Evolutionary conservation across 208 protist species (phyloP).

Genomic region (Trypanosomatidae sp.): DNA sequence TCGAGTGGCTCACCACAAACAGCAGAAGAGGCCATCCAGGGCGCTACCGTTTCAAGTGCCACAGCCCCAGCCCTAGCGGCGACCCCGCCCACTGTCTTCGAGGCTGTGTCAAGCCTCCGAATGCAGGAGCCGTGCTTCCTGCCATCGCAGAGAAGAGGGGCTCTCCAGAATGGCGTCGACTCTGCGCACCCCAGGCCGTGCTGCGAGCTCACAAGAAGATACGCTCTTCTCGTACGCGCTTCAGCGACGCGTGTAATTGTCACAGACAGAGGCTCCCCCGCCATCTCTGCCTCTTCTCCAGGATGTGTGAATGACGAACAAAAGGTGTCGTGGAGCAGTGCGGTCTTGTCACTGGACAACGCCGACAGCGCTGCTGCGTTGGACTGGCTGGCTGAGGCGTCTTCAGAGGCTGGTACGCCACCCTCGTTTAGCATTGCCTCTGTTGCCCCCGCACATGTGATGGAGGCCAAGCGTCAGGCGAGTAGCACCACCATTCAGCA

Average conservation of each 20-base stretch:
- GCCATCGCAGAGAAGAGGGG: background rate
- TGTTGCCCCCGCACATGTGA: background rate
- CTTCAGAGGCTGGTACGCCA: background rate
- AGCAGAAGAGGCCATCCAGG: background rate
- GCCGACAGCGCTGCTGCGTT: constrained; percentile 9
- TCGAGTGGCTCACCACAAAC: background rate
- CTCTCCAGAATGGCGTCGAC: background rate
- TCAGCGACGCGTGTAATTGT: background rate
- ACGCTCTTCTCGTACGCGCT: background rate
- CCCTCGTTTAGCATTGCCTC: background rate
- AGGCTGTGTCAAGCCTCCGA: constrained; percentile 9
- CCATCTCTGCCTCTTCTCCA: background rate
- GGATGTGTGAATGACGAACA: no score
- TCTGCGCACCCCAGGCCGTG: no score
- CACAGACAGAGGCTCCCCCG: background rate
- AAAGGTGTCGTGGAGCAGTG: constrained; percentile 8
- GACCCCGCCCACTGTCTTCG: background rate
- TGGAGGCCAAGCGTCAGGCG: background rate
- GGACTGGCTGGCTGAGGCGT: constrained; percentile 9
- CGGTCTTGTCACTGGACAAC: constrained; percentile 13
- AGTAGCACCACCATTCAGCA: background rate
- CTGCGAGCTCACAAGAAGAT: background rate
- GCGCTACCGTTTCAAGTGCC: background rate
- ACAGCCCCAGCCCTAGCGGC: background rate
- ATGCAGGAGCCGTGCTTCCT: constrained; percentile 15